These are phyloP conservation scores for Moricandia moricandioides DNA, from an alignment of 345 rosid species.

Conservation along the genomic window DNA sequence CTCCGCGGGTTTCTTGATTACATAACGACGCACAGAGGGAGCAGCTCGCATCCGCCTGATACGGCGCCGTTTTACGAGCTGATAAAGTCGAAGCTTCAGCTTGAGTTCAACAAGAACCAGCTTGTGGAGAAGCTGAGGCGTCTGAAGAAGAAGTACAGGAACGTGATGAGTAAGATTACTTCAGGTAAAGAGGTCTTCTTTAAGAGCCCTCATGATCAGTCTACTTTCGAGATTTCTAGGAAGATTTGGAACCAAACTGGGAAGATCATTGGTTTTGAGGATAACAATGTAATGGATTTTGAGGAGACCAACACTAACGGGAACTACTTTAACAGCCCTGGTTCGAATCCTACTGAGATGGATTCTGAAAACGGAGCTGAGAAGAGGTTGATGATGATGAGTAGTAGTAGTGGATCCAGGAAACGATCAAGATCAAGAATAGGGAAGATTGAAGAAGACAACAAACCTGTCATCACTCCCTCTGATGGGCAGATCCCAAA, in stretches of 20 bases:
- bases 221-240: slow-evolving; percentile 92
- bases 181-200: slow-evolving; percentile 87
- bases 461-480: slow-evolving; percentile 25
- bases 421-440: slow-evolving; percentile 50
- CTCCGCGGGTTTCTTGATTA: slow-evolving; percentile 89
- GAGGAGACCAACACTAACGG: slow-evolving; percentile 54
- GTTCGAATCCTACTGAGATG: slow-evolving; percentile 31
- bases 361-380: slow-evolving; percentile 48
- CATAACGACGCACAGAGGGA: slow-evolving; percentile 44
- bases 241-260: slow-evolving; percentile 74
- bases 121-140: slow-evolving; percentile 92
- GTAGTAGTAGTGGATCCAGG: slow-evolving; percentile 41
- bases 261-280: slow-evolving; percentile 49
- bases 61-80: slow-evolving; percentile 90
- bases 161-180: slow-evolving; percentile 62
- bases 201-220: slow-evolving; percentile 87
- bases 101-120: slow-evolving; percentile 96
- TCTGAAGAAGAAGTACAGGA: slow-evolving; percentile 88
- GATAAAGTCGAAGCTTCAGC: slow-evolving; percentile 92
- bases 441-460: slow-evolving; percentile 61
- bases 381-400: slow-evolving; percentile 37
- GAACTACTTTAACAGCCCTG: slow-evolving; percentile 30
- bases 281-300: slow-evolving; percentile 55
- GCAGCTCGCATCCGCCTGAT: slow-evolving; percentile 66
- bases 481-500: slow-evolving; percentile 16